Conservation (phyloP, 805 yeast genomes). For the Starmera pachycereana region DNA sequence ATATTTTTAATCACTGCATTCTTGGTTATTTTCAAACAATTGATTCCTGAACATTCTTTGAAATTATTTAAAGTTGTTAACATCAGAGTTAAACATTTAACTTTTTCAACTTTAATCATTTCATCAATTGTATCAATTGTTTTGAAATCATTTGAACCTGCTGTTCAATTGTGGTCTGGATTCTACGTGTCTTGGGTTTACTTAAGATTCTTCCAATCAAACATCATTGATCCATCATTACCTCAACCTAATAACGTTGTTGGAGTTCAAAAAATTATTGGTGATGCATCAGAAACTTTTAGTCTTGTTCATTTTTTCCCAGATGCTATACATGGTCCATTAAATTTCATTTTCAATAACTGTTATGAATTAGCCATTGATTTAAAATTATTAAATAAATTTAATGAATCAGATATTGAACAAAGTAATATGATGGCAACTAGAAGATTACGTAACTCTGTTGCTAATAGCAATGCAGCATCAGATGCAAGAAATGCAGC, state of each 20-base stretch:
- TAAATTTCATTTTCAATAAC: conserved; percentile 40
- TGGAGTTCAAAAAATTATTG: conserved; percentile 33
- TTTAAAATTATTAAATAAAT: conserved; percentile 45
- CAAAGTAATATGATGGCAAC: conserved; percentile 65
- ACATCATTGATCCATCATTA: conserved; percentile 42
- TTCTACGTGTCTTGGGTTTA: conserved; percentile 69
- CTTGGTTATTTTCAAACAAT: conserved; percentile 55
- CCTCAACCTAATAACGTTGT: conserved; percentile 28
- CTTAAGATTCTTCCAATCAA: conserved; percentile 64
- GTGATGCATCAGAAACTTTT: conserved; percentile 89
- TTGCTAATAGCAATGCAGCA: conserved; percentile 17
- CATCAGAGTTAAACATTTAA: conserved; percentile 53
- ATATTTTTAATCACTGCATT: conserved; percentile 48
- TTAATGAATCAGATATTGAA: conserved; percentile 60
- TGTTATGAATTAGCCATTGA: conserved; percentile 28
- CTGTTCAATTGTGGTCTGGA: conserved; percentile 44
- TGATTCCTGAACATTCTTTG: conserved; percentile 52
- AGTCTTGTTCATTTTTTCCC: conserved; percentile 82
- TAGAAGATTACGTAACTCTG: conserved; percentile 32
- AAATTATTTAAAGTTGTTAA: conserved; percentile 34
- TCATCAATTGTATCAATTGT: conserved; percentile 20
- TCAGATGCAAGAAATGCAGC: conserved; percentile 38
- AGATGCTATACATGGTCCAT: conserved; percentile 36
- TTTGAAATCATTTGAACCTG: conserved; percentile 33
- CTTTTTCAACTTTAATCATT: conserved; percentile 31